These are phyloP conservation scores for Aciculosporium take DNA, from an alignment of 2,329 filamentous ascomycete genomes.

Conservation along the genomic window DNA sequence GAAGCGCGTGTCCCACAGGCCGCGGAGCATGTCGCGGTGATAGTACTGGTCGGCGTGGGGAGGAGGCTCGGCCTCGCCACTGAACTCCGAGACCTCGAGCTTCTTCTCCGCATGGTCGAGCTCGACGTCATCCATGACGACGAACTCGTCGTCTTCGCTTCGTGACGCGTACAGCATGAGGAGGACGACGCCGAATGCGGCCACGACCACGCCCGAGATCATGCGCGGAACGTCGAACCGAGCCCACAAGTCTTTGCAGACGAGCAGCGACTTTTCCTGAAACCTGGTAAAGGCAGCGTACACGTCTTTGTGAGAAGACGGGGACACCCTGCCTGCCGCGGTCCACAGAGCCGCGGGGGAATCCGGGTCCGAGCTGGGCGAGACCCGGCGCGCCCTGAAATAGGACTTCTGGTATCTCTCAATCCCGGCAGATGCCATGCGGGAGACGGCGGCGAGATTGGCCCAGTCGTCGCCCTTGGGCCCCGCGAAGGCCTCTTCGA, in stretches of 20 bases:
- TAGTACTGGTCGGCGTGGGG: conserved; percentile 23
- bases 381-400: conserved; percentile 54
- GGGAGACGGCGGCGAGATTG: conserved; percentile 63
- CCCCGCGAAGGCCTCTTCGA: conserved; percentile 83
- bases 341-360: conserved; percentile 29
- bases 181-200: conserved; percentile 51
- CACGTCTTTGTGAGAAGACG: conserved; percentile 21
- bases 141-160: conserved; percentile 39
- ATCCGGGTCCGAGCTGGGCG: conserved; percentile 36
- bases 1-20: conserved; percentile 22
- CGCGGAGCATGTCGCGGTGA: conserved; percentile 21
- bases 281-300: conserved; percentile 55
- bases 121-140: conserved; percentile 39
- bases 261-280: conserved; percentile 60
- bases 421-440: conserved; percentile 70
- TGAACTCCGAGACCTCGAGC: conserved; percentile 32
- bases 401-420: conserved; percentile 82
- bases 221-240: conserved; percentile 82
- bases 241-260: conserved; percentile 81
- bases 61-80: conserved; percentile 24
- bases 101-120: conserved; percentile 45
- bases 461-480: conserved; percentile 54
- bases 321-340: conserved; percentile 25
- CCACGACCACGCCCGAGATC: conserved; percentile 60
- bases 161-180: conserved; percentile 59